Base-by-base conservation (phyloP, 176 grass and related monocot genomes). In the Rhynchospora pubera region DNA sequence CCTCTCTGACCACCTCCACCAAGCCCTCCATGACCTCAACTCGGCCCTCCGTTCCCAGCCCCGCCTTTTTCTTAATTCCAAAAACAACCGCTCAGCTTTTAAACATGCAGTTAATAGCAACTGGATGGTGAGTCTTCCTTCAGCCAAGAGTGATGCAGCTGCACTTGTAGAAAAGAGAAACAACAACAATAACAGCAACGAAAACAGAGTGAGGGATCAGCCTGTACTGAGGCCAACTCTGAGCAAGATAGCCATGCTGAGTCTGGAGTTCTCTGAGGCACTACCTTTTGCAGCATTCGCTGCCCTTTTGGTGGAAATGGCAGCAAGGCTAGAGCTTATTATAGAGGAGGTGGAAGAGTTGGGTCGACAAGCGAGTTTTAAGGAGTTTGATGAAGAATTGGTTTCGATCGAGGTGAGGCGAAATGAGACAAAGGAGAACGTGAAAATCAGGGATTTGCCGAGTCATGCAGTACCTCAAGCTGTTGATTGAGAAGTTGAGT, bases 251-350 rank as follows among this genome's bases (percentile, higher is more conserved):
- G 92, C 83, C 44, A 71, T 90, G 18, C 91, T 85, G 7, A 97
- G 91, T 83, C 90, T 94, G 1, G 95, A 94, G 82, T 94, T 98
- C 57, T 98, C 92, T 2, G 84, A 98, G 70, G 95, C 95, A 32
- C 90, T 98, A 5, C 92, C 95, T 26, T 94, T 94, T 62, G 90
- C 95, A 10, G 95, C 95, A 23, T 98, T 98, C 76, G 92, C 95
- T 18, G 92, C 92, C 51, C 64, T 94, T 83, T 62, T 98, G 57
- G 95, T 98, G 66, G 95, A 98, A 85, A 98, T 94, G 95, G 92
- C 89, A 53, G 90, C 90, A 3, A 85, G 95, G 80, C 77, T 93
- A 62, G 92, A 98, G 81, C 79, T 93, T n/a, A 90, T 98, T 47
- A 98, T 98, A 13, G 92, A 98, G 74, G 95, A 89, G 77, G 92